Percentiles rank a stretch among this genome's conserved stretches.
These are phyloP conservation scores for Candida montana DNA, from an alignment of 805 yeast species.

Conservation along the genomic window DNA sequence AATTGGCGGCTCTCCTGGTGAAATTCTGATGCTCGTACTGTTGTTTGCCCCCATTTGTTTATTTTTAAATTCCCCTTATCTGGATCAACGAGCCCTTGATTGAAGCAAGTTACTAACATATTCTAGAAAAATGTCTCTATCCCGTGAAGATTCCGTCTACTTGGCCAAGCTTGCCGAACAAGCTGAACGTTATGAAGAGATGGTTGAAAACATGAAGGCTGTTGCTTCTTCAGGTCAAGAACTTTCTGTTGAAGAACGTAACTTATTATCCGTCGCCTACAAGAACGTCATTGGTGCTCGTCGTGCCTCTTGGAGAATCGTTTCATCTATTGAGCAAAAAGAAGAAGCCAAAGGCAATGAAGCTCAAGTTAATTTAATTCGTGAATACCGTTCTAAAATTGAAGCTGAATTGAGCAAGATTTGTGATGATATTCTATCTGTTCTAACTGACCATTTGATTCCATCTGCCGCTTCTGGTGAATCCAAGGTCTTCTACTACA, in stretches of 20 bases:
- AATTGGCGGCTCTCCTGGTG: too few relatives aligned
- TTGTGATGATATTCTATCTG: slow-evolving; percentile 88
- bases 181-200: slow-evolving; percentile 99
- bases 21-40: neutral
- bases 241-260: slow-evolving; percentile 95
- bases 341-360: slow-evolving; percentile 96
- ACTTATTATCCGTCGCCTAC: slow-evolving; percentile 93
- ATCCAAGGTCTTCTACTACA: slow-evolving; percentile 95
- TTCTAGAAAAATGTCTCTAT: slow-evolving; percentile 52
- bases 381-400: slow-evolving; percentile 91
- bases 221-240: slow-evolving; percentile 96
- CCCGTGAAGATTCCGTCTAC: slow-evolving; percentile 97
- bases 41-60: neutral
- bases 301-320: slow-evolving; percentile 99
- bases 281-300: slow-evolving; percentile 98
- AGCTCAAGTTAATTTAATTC: slow-evolving; percentile 81
- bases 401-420: slow-evolving; percentile 89
- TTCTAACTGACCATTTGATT: slow-evolving; percentile 83
- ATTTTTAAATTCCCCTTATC: neutral
- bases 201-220: slow-evolving; percentile 97
- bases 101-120: neutral
- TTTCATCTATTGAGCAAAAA: slow-evolving; percentile 95
- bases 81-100: neutral
- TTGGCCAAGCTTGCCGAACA: slow-evolving; percentile 98
- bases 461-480: slow-evolving; percentile 95